Conservation (phyloP, 768 basidiomycete species). For the Leccinum uliginosum region DNA sequence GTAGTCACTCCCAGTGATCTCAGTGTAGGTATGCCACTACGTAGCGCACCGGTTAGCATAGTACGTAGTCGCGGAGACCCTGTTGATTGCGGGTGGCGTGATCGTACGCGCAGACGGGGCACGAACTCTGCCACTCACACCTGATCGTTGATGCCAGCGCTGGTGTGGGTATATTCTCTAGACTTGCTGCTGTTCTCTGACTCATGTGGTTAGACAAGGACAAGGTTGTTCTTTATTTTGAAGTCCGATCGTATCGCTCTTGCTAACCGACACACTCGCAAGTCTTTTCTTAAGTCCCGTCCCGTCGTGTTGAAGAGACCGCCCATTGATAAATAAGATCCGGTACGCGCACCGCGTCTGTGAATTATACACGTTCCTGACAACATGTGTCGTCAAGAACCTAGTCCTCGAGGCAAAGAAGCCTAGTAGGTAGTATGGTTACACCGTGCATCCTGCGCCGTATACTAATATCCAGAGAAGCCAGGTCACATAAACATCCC, state of each 20-base stretch:
- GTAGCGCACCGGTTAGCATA: not conserved
- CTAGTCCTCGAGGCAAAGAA: not conserved
- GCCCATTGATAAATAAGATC: too few species aligned
- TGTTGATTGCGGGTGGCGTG: not conserved
- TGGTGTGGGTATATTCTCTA: not conserved
- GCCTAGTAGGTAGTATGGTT: not conserved
- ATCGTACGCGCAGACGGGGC: not conserved
- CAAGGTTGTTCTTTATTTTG: not conserved
- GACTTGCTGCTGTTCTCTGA: not conserved
- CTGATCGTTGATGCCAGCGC: not conserved
- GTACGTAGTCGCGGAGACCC: not conserved
- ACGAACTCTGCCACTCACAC: not conserved
- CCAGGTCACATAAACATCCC: not conserved
- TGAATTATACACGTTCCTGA: not conserved
- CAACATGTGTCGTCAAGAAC: not conserved
- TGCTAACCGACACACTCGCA: too few species aligned
- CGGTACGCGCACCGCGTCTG: not conserved
- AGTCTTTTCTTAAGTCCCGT: too few species aligned
- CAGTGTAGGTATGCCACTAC: not conserved
- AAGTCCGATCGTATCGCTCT: not conserved
- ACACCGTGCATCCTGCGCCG: not conserved
- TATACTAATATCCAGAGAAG: not conserved
- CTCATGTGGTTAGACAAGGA: not conserved
- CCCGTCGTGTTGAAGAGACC: too few species aligned
- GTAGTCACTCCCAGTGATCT: not conserved